phyloP scores from a whole-genome alignment of 441 rosid genomes.

The Euphorbia celastroides region DNA sequence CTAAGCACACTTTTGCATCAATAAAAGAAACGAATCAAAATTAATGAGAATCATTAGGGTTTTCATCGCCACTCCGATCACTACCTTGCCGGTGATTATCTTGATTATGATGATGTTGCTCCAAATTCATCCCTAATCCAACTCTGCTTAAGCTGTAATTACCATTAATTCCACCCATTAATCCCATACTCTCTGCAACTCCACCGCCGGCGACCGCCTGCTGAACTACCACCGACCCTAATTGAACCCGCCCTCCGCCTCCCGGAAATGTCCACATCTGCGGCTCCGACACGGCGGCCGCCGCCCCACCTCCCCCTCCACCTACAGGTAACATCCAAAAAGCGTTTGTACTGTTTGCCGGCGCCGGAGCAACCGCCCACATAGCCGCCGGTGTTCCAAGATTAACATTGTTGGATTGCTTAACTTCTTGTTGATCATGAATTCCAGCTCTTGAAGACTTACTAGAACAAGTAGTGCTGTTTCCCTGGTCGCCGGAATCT shows the following conservation, averaged over 20 bases:
- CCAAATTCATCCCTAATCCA: slow-evolving; percentile 52
- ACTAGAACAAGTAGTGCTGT: slow-evolving; percentile 18
- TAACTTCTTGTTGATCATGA: slow-evolving; percentile 47
- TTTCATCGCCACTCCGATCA: slow-evolving; percentile 48
- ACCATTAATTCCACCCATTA: slow-evolving; percentile 23
- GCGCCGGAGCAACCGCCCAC: slow-evolving; percentile 71
- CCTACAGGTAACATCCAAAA: slow-evolving; percentile 82
- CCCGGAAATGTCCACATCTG: slow-evolving; percentile 77
- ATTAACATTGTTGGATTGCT: slow-evolving; percentile 28
- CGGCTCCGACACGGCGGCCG: slow-evolving; percentile 32
- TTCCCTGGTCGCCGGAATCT: slow-evolving; percentile 20
- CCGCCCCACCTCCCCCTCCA: slow-evolving; percentile 30
- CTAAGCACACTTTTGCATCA: neutral
- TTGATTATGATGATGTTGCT: slow-evolving; percentile 37
- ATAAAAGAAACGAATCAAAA: neutral
- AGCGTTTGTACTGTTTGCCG: slow-evolving; percentile 56
- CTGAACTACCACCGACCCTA: slow-evolving; percentile 62
- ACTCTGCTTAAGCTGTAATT: slow-evolving; percentile 33
- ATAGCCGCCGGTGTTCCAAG: slow-evolving; percentile 52
- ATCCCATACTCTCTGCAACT: slow-evolving; percentile 43
- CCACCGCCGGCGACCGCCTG: slow-evolving; percentile 44
- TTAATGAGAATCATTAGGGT: slow-evolving; percentile 38
- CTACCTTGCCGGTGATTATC: slow-evolving; percentile 40
- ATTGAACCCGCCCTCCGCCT: slow-evolving; percentile 42
- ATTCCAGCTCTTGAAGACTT: slow-evolving; percentile 29